Evolutionary conservation across 192 early-diverging fungal species (phyloP), one percentile per base, ranked within the genome.

Genomic region (Mortierella antarctica): DNA sequence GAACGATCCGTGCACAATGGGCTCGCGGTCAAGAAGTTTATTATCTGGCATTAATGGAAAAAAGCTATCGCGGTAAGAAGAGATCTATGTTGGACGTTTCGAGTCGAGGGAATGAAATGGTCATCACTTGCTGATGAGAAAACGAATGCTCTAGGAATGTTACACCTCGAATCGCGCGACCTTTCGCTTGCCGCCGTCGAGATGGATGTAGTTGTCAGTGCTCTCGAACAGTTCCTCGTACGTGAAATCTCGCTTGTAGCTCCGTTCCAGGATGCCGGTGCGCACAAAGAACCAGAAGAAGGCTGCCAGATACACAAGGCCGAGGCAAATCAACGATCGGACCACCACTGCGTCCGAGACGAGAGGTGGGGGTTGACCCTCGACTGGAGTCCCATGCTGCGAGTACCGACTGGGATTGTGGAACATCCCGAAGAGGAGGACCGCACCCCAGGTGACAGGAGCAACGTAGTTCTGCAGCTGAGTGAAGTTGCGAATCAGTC

Each of bases 281-380:
- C 65, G 65, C 6, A 72, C 70, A 72, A 80, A 80, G 70, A 62
- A 71, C 77, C 77, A 80, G 44, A 67, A 57, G 60, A 63, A 68
- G 7, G 65, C 14, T 1, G 21, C 58, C 2, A 68, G 45, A 23
- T 80, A 80, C 2, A 47, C 58, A 10, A 72, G 11, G 6, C 15
- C 54, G 53, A 72, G 64, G 2, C 39, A 17, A 0, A 15, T 18
- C 18, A 80, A 18, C 8, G 56, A 23, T 11, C 42, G 21, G 11
- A 72, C 13, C 6, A 72, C 77, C 17, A 68, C 18, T 52, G 20
- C 46, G 31, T 80, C 77, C 2, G 65, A 62, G 47, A 80, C 48
- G 18, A 80, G 23, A 0, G 77, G 70, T 0, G 76, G 57, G 2
- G 69, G 63, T 20, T 80, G 64, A 15, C 65, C 77, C 13, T 67